Evolutionary conservation across 1,139 yeast genomes (phyloP).

Genomic region (Blastobotrys capitulatus): DNA sequence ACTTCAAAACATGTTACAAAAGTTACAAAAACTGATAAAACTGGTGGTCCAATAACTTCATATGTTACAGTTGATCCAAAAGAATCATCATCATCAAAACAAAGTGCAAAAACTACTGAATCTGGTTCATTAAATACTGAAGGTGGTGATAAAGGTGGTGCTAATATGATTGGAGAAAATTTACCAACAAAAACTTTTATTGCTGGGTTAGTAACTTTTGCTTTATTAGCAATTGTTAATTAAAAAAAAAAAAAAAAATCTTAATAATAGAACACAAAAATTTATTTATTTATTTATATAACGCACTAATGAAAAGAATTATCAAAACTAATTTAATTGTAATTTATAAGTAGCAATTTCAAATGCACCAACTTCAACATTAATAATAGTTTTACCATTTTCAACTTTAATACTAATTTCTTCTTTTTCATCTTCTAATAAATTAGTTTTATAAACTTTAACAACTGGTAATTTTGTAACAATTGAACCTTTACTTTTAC

Average conservation of each 20-base stretch:
- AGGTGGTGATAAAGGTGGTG: background rate
- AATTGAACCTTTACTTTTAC: slow-evolving; percentile 51
- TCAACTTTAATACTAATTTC: slow-evolving; percentile 30
- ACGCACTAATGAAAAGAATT: background rate
- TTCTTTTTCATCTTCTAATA: slow-evolving; percentile 61
- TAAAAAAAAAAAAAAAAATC: background rate
- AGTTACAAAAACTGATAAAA: background rate
- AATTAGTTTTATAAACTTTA: slow-evolving; percentile 54
- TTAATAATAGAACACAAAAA: background rate
- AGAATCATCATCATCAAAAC: background rate
- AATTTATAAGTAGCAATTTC: slow-evolving; percentile 56
- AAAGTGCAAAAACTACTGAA: background rate
- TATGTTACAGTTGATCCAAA: background rate
- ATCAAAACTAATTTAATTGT: slow-evolving; percentile 14
- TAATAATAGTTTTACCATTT: slow-evolving; percentile 34
- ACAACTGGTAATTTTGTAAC: slow-evolving; percentile 33
- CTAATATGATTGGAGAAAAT: background rate
- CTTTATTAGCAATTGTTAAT: background rate
- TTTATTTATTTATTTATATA: background rate
- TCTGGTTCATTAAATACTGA: slow-evolving; percentile 1
- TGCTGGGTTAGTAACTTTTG: background rate
- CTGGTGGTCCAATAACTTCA: slow-evolving; percentile 5
- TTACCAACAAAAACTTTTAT: background rate
- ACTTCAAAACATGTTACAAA: background rate
- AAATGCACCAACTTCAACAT: slow-evolving; percentile 57